These are phyloP conservation scores for Melampsora larici-populina DNA, from an alignment of 1,284 basidiomycete genomes.

Conservation along the genomic window DNA sequence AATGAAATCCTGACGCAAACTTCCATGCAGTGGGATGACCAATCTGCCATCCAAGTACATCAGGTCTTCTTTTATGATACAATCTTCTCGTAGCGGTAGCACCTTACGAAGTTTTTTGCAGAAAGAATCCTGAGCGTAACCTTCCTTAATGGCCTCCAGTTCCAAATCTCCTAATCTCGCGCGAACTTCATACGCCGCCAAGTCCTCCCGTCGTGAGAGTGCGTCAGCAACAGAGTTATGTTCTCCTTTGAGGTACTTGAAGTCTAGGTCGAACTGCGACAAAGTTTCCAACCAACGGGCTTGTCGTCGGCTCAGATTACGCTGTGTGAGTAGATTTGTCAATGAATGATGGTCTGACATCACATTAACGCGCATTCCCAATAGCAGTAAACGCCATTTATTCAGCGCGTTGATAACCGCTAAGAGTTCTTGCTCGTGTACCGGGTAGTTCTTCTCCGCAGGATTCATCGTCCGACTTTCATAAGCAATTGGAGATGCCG, in stretches of 20 bases:
- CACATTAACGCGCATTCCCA: background rate
- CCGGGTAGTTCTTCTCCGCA: constrained; percentile 3
- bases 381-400: background rate
- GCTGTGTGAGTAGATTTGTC: too few relatives aligned
- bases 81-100: background rate
- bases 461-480: background rate
- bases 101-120: constrained; percentile 4
- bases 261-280: too few relatives aligned
- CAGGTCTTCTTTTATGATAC: background rate
- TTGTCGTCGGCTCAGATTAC: too few relatives aligned
- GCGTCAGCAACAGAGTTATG: too few relatives aligned
- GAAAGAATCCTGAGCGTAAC: background rate
- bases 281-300: too few relatives aligned
- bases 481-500: too few relatives aligned
- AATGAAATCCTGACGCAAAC: background rate
- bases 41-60: background rate
- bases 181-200: background rate
- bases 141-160: too few relatives aligned
- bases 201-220: background rate
- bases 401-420: background rate
- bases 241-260: too few relatives aligned
- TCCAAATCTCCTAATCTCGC: too few relatives aligned
- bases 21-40: background rate
- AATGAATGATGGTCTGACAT: too few relatives aligned
- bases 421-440: background rate